Evolutionary conservation across 371 early-diverging fungal genomes (phyloP), one percentile per base, ranked within the genome.

Genomic region (Haplosporangium sp.): DNA sequence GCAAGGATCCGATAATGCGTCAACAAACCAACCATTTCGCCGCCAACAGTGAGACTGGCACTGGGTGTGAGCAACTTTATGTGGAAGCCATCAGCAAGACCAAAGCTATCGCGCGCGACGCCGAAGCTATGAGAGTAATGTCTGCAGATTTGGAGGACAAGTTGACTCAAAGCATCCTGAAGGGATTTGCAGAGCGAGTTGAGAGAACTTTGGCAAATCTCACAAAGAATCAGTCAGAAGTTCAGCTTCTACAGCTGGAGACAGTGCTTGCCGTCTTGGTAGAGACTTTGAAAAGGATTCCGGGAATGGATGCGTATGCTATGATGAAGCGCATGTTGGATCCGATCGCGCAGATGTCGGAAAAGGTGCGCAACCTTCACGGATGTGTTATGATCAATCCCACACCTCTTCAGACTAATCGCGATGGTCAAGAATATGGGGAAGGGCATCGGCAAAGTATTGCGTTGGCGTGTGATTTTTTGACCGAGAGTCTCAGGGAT

Each of bases 171-270:
- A 37, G 41, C 0, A 61, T 50, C 11, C 16, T 61, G n/a, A 40
- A 16, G 40, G 48, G 42, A 9, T 56, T 14, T 10, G 16, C 56
- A 1, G 21, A 47, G 13, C 41, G 18, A 47, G 10, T 67, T 16
- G 40, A 59, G 40, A 36, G 21, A 3, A 59, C 16, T 1, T 23
- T 67, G 42, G 8, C 36, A 23, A 20, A 8, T 3, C 46, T 54
- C 3, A 11, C 54, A n/a, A 47, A 45, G 48, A 48, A 29, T 1
- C 29, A 14, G 20, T 16, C 47, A 14, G 48, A 61, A 7, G 10
- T 40, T 9, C 55, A 61, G 21, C 56, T 68, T 2, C 40, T 14
- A 14, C 61, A 68, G 50, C 23, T 68, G 41, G 68, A 67, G 46
- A 55, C 47, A 5, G 62, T 16, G 0, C 8, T 55, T 10, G 42